Evolutionary conservation across 176 grass and related monocot genomes (phyloP), one percentile per base, ranked within the genome.

Genomic region (Oryza meyeriana): DNA sequence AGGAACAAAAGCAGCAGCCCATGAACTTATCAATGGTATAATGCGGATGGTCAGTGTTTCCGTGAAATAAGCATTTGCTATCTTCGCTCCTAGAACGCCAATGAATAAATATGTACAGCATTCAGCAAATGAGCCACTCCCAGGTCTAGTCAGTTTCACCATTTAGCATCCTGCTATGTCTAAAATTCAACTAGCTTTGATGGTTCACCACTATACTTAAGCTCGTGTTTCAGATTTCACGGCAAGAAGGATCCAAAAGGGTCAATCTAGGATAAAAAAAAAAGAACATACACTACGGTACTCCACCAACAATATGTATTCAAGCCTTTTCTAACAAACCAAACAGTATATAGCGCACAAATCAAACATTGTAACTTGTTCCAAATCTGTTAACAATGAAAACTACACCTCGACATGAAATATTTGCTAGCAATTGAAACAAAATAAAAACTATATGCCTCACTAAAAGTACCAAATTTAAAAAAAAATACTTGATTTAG

Each of bases 71-170:
- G 39, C 41, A 32, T 16, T 26, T 74, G 26, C 20, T 78, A 38
- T 40, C 47, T 34, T 65, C 66, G 24, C 32, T 72, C 63, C 69
- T 59, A 52, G 41, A 73, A 3, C 11, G 1, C 5, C 12, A 17
- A 70, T 16, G 42, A 52, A 84, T 32, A 80, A 48, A 84, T 87
- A 92, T 89, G 76, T 84, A 84, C 90, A 84, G 30, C 72, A 72
- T 65, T 81, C 66, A 30, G 80, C 59, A 20, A 18, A 44, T 47
- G 40, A 72, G 14, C 47, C 78, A 34, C 25, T 32, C 59, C 64
- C 2, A 7, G 25, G 40, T 74, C 24, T 30, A 70, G 76, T 29
- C 80, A 77, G 36, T 31, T 75, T 76, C 76, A 89, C 32, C 74
- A 62, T 48, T 44, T 59, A 62, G 67, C 50, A 50, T 61, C 32